phyloP scores from a whole-genome alignment of 176 grass and related monocot genomes.

The Pontederia crassipes region DNA sequence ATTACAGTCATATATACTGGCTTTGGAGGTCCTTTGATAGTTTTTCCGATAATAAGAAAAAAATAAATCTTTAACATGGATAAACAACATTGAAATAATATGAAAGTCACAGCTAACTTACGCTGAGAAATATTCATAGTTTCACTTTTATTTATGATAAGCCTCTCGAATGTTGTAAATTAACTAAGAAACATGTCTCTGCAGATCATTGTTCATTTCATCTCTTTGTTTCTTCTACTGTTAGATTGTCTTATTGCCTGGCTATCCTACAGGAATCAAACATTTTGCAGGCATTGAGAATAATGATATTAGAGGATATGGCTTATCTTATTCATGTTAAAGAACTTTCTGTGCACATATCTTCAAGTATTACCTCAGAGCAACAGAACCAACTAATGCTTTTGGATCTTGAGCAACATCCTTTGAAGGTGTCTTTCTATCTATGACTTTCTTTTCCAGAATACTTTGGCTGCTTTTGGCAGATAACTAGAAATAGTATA shows the following conservation, averaged over 20 bases:
- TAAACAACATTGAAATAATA: too few species aligned
- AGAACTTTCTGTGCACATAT: conserved; percentile 59
- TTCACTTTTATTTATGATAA: too few species aligned
- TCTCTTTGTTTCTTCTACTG: not conserved
- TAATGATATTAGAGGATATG: conserved; percentile 77
- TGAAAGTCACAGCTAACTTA: too few species aligned
- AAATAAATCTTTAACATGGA: too few species aligned
- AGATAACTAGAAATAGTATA: not conserved
- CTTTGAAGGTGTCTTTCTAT: conserved; percentile 37
- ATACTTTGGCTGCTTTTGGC: conserved; percentile 6
- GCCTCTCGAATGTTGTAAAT: too few species aligned
- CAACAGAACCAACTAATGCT: conserved; percentile 40
- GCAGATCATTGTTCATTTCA: not conserved
- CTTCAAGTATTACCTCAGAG: conserved; percentile 32
- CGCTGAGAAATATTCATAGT: too few species aligned
- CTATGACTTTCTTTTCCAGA: conserved; percentile 9
- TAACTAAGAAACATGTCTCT: too few species aligned
- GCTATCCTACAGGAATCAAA: conserved; percentile 39
- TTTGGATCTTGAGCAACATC: conserved; percentile 53
- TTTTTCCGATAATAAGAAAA: too few species aligned
- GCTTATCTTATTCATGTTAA: conserved; percentile 56
- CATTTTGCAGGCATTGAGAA: conserved; percentile 48
- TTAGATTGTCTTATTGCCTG: not conserved
- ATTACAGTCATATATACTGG: too few species aligned
- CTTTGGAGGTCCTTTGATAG: too few species aligned